A percentile compares a stretch with the other conserved stretches of the same genome.
phyloP scores from a whole-genome alignment of 1,284 basidiomycete genomes.

The Cystobasidiaceae sp. region DNA sequence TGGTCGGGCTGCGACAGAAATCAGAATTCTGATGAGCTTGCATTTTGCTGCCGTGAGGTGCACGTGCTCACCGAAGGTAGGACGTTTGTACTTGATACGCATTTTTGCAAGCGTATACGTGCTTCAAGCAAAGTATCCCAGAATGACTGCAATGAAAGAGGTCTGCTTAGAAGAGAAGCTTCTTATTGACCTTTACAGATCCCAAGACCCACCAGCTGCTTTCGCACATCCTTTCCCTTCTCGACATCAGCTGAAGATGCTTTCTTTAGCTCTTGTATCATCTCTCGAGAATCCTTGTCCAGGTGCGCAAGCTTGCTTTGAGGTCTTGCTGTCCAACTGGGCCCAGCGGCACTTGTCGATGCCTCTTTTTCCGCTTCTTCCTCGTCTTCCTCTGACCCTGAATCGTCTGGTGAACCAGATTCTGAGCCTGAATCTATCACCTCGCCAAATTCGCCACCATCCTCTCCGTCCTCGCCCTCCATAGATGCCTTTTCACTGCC shows the following conservation, averaged over 20 bases:
- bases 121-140: constrained; percentile 81
- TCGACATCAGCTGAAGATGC: constrained; percentile 57
- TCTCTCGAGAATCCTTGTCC: constrained; percentile 51
- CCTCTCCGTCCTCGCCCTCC: constrained; percentile 59
- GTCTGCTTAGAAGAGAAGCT: background rate
- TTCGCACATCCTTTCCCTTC: constrained; percentile 72
- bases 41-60: no score
- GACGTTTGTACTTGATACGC: constrained; percentile 58
- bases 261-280: constrained; percentile 56
- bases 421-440: no score
- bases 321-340: constrained; percentile 49
- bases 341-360: background rate
- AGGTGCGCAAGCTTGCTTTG: background rate
- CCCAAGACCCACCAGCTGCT: constrained; percentile 63
- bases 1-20: background rate
- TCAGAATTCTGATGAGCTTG: no score
- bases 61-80: constrained; percentile 49
- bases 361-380: constrained; percentile 39
- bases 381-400: constrained; percentile 42
- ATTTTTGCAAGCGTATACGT: constrained; percentile 82
- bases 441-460: no score
- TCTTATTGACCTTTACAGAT: background rate
- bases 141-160: constrained; percentile 54
- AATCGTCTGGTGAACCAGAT: no score
- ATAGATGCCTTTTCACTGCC: constrained; percentile 36